phyloP scores from a whole-genome alignment of 768 basidiomycete species.

The Lentinula sp. region DNA sequence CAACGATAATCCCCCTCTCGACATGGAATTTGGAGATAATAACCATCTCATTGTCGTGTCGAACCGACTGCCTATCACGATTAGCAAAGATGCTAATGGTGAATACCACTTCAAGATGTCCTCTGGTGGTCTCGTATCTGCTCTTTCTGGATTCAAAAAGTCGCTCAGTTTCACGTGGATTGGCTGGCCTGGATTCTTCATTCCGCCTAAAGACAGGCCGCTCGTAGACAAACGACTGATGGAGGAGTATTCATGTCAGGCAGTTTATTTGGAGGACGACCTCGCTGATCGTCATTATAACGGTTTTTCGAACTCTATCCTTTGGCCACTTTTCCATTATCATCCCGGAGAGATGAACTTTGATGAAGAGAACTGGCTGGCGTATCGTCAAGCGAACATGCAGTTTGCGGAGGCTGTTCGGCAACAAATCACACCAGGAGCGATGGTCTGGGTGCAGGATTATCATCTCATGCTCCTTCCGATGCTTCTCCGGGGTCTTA shows the following conservation, averaged over 20 bases:
- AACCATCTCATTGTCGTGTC: conserved; percentile 88
- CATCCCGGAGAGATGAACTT: conserved; percentile 99
- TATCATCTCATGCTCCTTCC: conserved; percentile 98
- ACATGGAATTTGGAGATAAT: conserved; percentile 43
- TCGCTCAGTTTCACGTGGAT: conserved; percentile 98
- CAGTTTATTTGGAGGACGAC: conserved; percentile 96
- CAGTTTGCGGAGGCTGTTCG: conserved; percentile 88
- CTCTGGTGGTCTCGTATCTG: conserved; percentile 95
- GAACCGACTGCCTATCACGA: conserved; percentile 93
- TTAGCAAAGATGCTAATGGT: conserved; percentile 86
- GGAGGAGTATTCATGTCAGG: conserved; percentile 96
- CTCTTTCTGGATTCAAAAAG: conserved; percentile 97
- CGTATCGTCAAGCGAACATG: conserved; percentile 95
- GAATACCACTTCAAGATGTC: conserved; percentile 99
- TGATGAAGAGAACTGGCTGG: conserved; percentile 97
- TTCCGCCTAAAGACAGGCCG: conserved; percentile 87
- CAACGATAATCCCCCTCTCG: conserved; percentile 20
- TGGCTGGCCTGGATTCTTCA: conserved; percentile 92
- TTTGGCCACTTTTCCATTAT: conserved; percentile 99
- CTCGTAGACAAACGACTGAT: conserved; percentile 86
- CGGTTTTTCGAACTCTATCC: conserved; percentile 98
- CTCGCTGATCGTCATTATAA: conserved; percentile 98
- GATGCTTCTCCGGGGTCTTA: conserved; percentile 85
- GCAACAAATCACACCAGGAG: conserved; percentile 70
- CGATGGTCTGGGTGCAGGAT: conserved; percentile 99